Base-by-base conservation (phyloP, 2,329 filamentous ascomycete species). In the Dactylellina cionopaga region DNA sequence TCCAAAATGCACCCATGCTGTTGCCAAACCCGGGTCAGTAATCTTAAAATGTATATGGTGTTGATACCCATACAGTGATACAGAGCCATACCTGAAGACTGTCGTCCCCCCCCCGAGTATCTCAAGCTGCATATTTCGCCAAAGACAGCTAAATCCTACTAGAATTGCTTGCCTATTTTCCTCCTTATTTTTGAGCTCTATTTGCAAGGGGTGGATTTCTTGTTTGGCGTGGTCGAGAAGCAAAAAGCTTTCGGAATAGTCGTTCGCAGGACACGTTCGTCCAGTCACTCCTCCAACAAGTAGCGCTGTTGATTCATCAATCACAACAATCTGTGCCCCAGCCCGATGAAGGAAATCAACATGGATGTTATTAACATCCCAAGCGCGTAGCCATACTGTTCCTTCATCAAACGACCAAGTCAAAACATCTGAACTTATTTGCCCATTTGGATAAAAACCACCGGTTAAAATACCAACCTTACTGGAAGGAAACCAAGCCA, bases 1-100 rank as follows among this genome's bases (percentile, higher is more conserved):
- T 93, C 91, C 91, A 96, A 77, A 87, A 92, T 5, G 90, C 91
- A 0, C 92, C 92, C 85, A 96, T 96, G 0, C 91, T 92, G 82
- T 96, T 96, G 79, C 92, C 96, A 0, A 92, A 91, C 13, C 90
- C 13, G 31, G n/a, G n/a, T n/a, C n/a, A n/a, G n/a, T n/a, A n/a
- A 25, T 31, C 11, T 9, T 9, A 11, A 39, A 3, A 11, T 17
- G 44, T 43, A 37, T n/a, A 39, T 11, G 5, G 5, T 13, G 6
- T 29, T 15, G 13, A 11, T 5, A 22, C 10, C 13, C 11, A 4
- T 15, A 17, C 9, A 24, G 13, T 15, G 13, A 31, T 37, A 5
- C 3, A 43, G n/a, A 1, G 7, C 10, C 24, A 4, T 46, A 71
- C 66, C 66, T 71, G 15, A 71, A 71, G n/a, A 43, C 66, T 22